Evolutionary conservation across 1,139 yeast species (phyloP), one percentile per base, ranked within the genome.

Genomic region (Sporopachydermia cereana): DNA sequence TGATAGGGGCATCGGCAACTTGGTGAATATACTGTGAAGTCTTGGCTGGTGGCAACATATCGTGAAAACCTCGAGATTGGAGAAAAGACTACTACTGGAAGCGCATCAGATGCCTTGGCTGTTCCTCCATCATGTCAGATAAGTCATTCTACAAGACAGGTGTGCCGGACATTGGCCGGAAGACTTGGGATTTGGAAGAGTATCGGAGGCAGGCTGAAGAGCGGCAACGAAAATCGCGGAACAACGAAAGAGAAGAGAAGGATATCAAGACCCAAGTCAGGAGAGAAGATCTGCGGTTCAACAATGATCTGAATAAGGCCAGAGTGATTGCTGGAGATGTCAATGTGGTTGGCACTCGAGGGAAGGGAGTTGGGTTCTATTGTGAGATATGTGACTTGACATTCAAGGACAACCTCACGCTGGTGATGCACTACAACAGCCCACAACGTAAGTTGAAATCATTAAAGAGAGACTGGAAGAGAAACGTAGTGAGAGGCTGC

Each of bases 361-460:
- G 86, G 42, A 72, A 78, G 52, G 83, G 77, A 17, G 77, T 83
- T 52, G 96, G 96, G 2, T 88, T 88, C 60, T 74, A 77, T 54
- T 89, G 97, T 61, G 84, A 83, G 17, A 64, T 77, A 2, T 89
- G 97, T 59, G 76, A 81, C 53, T 61, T 84, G 51, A 81, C 94
- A 1, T 88, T 76, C 62, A 76, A 85, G 56, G 96, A 89, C 60
- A 82, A 83, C 47, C 65, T 86, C 54, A 82, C 86, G 48, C 79
- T 79, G 57, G 71, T 86, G 3, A 94, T 88, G 57, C 97, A 89
- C 63, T 67, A 86, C 55, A 86, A 85, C 56, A 78, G 88, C 30
- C 79, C 78, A 3, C 76, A 70, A 44, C 91, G 81, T 61, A 58
- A 42, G 62, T 64, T 45, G 71, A 69, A 20, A 34, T n/a, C n/a